Conservation (phyloP, 129 eudicot species). For the Escallonia herrerae region DNA sequence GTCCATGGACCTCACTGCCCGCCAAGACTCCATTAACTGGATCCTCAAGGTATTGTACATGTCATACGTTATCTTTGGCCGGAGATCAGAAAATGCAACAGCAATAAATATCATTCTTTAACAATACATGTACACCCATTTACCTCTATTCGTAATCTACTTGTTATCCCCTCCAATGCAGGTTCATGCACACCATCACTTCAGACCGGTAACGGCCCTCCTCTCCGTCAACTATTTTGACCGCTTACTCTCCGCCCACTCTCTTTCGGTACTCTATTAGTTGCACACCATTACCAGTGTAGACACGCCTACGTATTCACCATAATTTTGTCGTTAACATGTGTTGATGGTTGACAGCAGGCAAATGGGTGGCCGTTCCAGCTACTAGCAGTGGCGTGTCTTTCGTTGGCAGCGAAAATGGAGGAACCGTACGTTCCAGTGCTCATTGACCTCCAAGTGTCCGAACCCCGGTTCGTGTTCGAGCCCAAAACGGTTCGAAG, state of each 20-base stretch:
- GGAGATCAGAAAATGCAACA: too few relatives aligned
- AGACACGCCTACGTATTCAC: too few relatives aligned
- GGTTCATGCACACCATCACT: slow-evolving; percentile 40
- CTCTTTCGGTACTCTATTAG: slow-evolving; percentile 22
- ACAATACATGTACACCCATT: neutral
- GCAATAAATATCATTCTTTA: neutral
- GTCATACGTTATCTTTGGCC: neutral
- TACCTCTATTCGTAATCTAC: neutral
- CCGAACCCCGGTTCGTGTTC: slow-evolving; percentile 33
- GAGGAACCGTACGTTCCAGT: slow-evolving; percentile 43
- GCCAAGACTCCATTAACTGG: slow-evolving; percentile 66
- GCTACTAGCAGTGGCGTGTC: slow-evolving; percentile 50
- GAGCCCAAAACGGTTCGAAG: slow-evolving; percentile 42
- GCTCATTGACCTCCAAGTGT: slow-evolving; percentile 45
- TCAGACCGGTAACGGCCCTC: slow-evolving; percentile 47
- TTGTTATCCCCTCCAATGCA: slow-evolving; percentile 5
- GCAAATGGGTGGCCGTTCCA: slow-evolving; percentile 47
- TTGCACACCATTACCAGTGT: neutral
- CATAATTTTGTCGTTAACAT: too few relatives aligned
- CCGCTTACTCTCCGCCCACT: slow-evolving; percentile 33
- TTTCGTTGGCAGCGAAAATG: slow-evolving; percentile 64
- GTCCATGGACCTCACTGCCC: slow-evolving; percentile 26
- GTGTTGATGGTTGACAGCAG: slow-evolving; percentile 9
- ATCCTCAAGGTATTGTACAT: slow-evolving; percentile 37
- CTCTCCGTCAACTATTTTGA: slow-evolving; percentile 65